Conservation (phyloP, 1,139 yeast genomes). For the Spathaspora sp. region DNA sequence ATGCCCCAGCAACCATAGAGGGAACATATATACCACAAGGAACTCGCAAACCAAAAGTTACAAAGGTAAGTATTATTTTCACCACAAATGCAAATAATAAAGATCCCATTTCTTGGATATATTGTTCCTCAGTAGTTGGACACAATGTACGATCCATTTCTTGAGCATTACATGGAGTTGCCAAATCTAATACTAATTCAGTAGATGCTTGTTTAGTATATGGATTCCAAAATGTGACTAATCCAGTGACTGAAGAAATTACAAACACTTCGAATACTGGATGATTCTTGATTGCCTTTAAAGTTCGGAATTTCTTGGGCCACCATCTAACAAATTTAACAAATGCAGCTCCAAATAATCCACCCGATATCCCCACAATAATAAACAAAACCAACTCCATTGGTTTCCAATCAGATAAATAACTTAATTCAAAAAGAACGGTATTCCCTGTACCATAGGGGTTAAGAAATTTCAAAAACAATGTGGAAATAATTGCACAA, state of each 20-base stretch:
- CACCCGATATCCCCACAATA: conserved; percentile 56
- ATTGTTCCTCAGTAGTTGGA: conserved; percentile 32
- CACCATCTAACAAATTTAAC: conserved; percentile 53
- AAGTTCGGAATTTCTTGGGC: conserved; percentile 42
- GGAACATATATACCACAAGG: conserved; percentile 73
- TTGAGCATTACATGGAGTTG: conserved; percentile 45
- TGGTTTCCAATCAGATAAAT: conserved; percentile 55
- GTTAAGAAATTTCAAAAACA: conserved; percentile 54
- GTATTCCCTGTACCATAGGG: conserved; percentile 68
- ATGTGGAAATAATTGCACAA: conserved; percentile 59
- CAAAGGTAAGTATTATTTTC: conserved; percentile 47
- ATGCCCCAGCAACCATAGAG: conserved; percentile 67
- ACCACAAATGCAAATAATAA: conserved; percentile 45
- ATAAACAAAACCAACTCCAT: conserved; percentile 50
- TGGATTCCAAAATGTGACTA: conserved; percentile 51
- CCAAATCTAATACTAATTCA: conserved; percentile 52
- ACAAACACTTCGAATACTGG: conserved; percentile 51
- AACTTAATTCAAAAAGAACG: conserved; percentile 57
- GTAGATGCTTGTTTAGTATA: conserved; percentile 55
- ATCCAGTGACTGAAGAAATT: conserved; percentile 49
- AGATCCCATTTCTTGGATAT: conserved; percentile 32
- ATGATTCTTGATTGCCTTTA: conserved; percentile 31
- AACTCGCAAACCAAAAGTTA: conserved; percentile 61
- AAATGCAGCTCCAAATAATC: conserved; percentile 56
- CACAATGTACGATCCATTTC: conserved; percentile 38